Conservation (phyloP, 306 rosid species). For the Inga laurina region DNA sequence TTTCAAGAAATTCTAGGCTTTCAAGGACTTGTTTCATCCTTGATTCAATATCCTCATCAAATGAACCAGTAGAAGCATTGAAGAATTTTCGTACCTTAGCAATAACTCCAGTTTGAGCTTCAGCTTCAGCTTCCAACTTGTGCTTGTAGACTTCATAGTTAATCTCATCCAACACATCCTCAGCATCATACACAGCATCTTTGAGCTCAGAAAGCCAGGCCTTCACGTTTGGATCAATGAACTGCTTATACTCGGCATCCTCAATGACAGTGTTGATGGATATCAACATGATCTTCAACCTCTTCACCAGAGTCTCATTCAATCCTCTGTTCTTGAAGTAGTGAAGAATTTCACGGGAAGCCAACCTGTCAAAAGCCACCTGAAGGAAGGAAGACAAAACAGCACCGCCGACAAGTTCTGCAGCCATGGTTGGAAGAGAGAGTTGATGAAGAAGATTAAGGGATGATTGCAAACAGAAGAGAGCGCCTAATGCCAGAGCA, state of each 20-base stretch:
- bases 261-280: not conserved
- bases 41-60: not conserved
- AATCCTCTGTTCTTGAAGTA: not conserved
- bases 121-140: not conserved
- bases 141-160: not conserved
- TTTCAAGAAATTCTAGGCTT: not conserved
- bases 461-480: not conserved
- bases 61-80: not conserved
- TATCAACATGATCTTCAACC: not conserved
- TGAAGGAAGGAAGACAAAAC: constrained; percentile 26
- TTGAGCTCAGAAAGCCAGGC: not conserved
- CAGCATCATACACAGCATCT: constrained; percentile 20
- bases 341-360: not conserved
- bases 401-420: constrained; percentile 23
- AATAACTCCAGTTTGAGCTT: not conserved
- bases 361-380: not conserved
- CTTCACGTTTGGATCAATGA: not conserved
- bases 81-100: constrained; percentile 8
- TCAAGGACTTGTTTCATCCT: not conserved
- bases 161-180: constrained; percentile 8
- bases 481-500: not conserved
- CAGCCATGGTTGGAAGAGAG: constrained; percentile 19
- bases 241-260: not conserved
- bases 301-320: not conserved
- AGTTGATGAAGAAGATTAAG: not conserved